Percentiles rank a stretch among this genome's conserved stretches.
Evolutionary conservation across 2,329 filamentous ascomycete species (phyloP).

Genomic region (Eurotiales sp.): DNA sequence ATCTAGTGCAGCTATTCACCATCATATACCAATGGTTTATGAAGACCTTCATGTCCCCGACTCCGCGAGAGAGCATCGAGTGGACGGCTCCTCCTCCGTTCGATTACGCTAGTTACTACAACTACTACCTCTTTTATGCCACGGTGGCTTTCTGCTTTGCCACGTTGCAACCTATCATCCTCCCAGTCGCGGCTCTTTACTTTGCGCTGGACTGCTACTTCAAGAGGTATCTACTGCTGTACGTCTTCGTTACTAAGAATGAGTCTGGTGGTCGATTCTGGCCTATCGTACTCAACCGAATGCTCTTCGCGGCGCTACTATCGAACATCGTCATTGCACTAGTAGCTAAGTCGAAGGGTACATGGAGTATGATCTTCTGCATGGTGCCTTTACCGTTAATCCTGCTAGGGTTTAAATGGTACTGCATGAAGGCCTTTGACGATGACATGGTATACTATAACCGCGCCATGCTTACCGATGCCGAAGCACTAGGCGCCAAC

Average conservation of each 20-base stretch:
- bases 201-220: slow-evolving; percentile 82
- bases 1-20: slow-evolving; percentile 83
- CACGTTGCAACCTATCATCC: slow-evolving; percentile 78
- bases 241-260: slow-evolving; percentile 94
- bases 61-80: slow-evolving; percentile 86
- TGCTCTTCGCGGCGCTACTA: slow-evolving; percentile 76
- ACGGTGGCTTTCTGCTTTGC: slow-evolving; percentile 85
- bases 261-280: slow-evolving; percentile 93
- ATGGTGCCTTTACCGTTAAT: slow-evolving; percentile 73
- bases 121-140: slow-evolving; percentile 93
- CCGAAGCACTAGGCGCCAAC: slow-evolving; percentile 38
- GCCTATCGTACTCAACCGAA: slow-evolving; percentile 87
- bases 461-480: slow-evolving; percentile 56
- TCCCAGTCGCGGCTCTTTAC: slow-evolving; percentile 84
- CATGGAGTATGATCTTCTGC: slow-evolving; percentile 62
- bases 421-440: slow-evolving; percentile 74
- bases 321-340: slow-evolving; percentile 75
- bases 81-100: slow-evolving; percentile 88
- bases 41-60: slow-evolving; percentile 80
- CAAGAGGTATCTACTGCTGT: slow-evolving; percentile 92
- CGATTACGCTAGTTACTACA: slow-evolving; percentile 96
- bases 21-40: slow-evolving; percentile 80
- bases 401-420: slow-evolving; percentile 79
- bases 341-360: slow-evolving; percentile 67
- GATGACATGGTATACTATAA: slow-evolving; percentile 76